Evolutionary conservation across 78 protist genomes (phyloP).

Genomic region (Anaeramoeba ignava): DNA sequence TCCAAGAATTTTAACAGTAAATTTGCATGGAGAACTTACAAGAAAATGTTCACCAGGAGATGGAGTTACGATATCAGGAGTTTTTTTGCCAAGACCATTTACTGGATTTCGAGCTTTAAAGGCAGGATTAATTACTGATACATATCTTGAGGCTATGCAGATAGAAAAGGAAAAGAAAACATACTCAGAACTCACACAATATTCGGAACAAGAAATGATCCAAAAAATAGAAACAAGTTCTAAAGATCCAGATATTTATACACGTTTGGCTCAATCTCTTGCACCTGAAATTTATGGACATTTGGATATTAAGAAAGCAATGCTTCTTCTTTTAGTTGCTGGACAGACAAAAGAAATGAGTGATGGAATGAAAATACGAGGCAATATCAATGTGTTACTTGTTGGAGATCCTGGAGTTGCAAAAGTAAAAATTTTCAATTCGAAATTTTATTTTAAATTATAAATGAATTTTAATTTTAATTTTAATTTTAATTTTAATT

Average conservation of each 20-base stretch:
- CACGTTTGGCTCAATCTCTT: slow-evolving; percentile 15
- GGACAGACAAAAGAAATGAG: slow-evolving; percentile 35
- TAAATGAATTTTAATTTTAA: too few species aligned
- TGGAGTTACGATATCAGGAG: slow-evolving; percentile 51
- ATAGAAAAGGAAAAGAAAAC: slow-evolving; percentile 53
- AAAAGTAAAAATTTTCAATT: too few species aligned
- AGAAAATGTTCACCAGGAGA: slow-evolving; percentile 81
- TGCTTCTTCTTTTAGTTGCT: slow-evolving; percentile 81
- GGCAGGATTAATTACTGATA: slow-evolving; percentile 73
- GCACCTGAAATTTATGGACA: slow-evolving; percentile 98
- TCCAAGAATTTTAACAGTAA: slow-evolving; percentile 85
- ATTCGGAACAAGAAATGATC: neutral
- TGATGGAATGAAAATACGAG: slow-evolving; percentile 91
- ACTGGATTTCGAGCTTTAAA: slow-evolving; percentile 50
- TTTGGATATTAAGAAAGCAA: slow-evolving; percentile 92
- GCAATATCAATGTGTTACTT: slow-evolving; percentile 86
- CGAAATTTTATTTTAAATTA: too few species aligned
- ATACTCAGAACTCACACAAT: slow-evolving; percentile 25
- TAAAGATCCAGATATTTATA: neutral
- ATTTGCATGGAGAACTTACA: slow-evolving; percentile 67
- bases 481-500: too few species aligned
- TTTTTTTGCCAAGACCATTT: slow-evolving; percentile 39
- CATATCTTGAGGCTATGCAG: slow-evolving; percentile 61
- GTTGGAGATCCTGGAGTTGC: slow-evolving; percentile 99
- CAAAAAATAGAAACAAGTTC: neutral